Evolutionary conservation across 352 stramenopile genomes (phyloP).

Genomic region (Phytopythium aichiense): DNA sequence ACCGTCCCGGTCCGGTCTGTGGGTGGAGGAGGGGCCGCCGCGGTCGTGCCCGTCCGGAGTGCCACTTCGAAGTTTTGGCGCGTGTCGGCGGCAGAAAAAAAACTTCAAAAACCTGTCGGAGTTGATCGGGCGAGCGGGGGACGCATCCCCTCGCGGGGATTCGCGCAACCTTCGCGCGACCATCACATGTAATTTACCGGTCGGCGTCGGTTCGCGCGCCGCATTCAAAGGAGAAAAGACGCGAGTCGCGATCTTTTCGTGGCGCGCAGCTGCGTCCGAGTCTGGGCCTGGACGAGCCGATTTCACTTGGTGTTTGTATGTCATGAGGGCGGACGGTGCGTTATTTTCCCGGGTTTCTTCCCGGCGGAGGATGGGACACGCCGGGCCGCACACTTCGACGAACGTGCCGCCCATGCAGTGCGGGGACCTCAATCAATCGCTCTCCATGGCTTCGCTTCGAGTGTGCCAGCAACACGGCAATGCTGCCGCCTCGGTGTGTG

Average conservation of each 20-base stretch:
- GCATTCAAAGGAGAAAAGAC: not conserved
- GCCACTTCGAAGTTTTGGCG: slow-evolving; percentile 25
- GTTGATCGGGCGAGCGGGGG: slow-evolving; percentile 1
- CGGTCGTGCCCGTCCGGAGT: slow-evolving; percentile 6
- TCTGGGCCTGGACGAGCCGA: not conserved
- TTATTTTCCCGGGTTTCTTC: not conserved
- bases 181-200: not conserved
- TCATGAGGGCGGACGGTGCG: not conserved
- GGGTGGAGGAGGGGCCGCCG: not conserved
- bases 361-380: not conserved
- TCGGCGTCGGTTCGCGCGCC: not conserved
- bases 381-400: not conserved
- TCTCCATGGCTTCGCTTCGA: too few relatives aligned
- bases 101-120: slow-evolving; percentile 28
- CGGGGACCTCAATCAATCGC: too few relatives aligned
- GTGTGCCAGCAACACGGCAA: too few relatives aligned
- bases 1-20: too few relatives aligned
- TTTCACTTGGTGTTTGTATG: not conserved
- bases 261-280: slow-evolving; percentile 4
- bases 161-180: slow-evolving; percentile 26
- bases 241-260: slow-evolving; percentile 2
- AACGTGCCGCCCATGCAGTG: not conserved
- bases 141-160: slow-evolving; percentile 26
- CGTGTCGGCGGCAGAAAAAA: slow-evolving; percentile 7
- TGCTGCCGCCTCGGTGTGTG: too few relatives aligned